These are phyloP conservation scores for Parascedosporium putredinis DNA, from an alignment of 2,329 filamentous ascomycete species.

Conservation along the genomic window DNA sequence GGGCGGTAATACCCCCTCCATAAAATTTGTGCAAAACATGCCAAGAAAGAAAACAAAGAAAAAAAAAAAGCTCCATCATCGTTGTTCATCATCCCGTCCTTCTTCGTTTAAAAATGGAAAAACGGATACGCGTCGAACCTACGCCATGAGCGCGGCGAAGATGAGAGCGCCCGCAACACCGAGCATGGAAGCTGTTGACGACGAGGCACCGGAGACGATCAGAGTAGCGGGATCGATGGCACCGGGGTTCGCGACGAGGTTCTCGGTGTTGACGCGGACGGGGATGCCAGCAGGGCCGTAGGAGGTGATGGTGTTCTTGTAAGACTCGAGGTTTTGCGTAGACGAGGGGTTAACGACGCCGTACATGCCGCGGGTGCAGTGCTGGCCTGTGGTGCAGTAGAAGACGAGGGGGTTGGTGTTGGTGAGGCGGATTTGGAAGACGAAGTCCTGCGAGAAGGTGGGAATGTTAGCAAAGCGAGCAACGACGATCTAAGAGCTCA, in stretches of 20 bases:
- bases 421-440: slow-evolving; percentile 18
- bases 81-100: too few species aligned
- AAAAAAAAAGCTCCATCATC: too few species aligned
- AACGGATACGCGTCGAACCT: too few species aligned
- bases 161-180: neutral
- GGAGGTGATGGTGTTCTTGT: slow-evolving; percentile 2
- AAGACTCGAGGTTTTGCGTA: slow-evolving; percentile 13
- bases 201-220: neutral
- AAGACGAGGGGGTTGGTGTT: slow-evolving; percentile 20
- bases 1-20: too few species aligned
- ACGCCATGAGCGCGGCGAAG: neutral
- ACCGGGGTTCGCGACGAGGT: slow-evolving; percentile 3
- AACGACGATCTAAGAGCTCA: too few species aligned
- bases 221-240: neutral
- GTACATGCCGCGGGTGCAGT: slow-evolving; percentile 23
- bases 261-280: neutral
- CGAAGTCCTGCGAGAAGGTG: slow-evolving; percentile 9
- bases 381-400: slow-evolving; percentile 19
- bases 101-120: too few species aligned
- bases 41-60: too few species aligned
- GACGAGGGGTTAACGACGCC: slow-evolving; percentile 19
- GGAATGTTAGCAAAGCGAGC: too few species aligned
- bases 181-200: neutral
- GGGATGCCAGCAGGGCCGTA: slow-evolving; percentile 4
- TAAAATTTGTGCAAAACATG: too few species aligned